Evolutionary conservation across 768 basidiomycete species (phyloP).

Genomic region (Dendrothele bispora): DNA sequence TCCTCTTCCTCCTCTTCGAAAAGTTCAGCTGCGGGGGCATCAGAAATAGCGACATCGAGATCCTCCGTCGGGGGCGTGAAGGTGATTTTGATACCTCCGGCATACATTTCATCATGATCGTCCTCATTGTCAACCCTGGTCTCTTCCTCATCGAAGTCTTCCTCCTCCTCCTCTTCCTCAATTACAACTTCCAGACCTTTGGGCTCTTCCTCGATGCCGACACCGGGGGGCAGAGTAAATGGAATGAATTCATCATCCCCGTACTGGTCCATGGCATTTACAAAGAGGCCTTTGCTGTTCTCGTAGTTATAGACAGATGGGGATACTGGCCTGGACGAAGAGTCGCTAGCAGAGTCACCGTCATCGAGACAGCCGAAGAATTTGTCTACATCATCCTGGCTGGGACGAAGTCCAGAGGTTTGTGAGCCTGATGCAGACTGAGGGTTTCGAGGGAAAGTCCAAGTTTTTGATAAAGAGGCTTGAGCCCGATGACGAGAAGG

Average conservation of each 20-base stretch:
- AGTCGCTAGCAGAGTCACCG: constrained; percentile 36
- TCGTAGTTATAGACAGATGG: constrained; percentile 49
- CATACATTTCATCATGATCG: constrained; percentile 53
- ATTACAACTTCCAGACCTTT: constrained; percentile 37
- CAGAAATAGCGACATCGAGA: constrained; percentile 7
- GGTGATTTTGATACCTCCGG: constrained; percentile 73
- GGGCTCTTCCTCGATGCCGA: constrained; percentile 34
- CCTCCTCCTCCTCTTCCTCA: constrained; percentile 49
- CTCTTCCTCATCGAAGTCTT: constrained; percentile 36
- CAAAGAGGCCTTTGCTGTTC: constrained; percentile 60
- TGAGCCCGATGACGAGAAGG: constrained; percentile 27
- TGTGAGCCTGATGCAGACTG: no score
- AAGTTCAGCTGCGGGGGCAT: constrained; percentile 29
- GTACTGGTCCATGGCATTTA: constrained; percentile 46
- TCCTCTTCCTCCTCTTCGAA: constrained; percentile 51
- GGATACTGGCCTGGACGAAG: constrained; percentile 40
- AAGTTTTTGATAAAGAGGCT: constrained; percentile 60
- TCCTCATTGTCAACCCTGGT: constrained; percentile 24
- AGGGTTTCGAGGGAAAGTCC: constrained; percentile 60
- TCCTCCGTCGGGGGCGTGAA: constrained; percentile 59
- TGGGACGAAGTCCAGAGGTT: constrained; percentile 7
- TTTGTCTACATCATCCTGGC: constrained; percentile 58
- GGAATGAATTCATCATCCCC: constrained; percentile 48
- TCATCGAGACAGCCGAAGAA: constrained; percentile 77
- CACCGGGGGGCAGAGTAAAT: constrained; percentile 42